Percentiles rank a stretch among this genome's conserved stretches.
These are phyloP conservation scores for Marasmius oreades DNA, from an alignment of 1,284 basidiomycete genomes.

Conservation along the genomic window DNA sequence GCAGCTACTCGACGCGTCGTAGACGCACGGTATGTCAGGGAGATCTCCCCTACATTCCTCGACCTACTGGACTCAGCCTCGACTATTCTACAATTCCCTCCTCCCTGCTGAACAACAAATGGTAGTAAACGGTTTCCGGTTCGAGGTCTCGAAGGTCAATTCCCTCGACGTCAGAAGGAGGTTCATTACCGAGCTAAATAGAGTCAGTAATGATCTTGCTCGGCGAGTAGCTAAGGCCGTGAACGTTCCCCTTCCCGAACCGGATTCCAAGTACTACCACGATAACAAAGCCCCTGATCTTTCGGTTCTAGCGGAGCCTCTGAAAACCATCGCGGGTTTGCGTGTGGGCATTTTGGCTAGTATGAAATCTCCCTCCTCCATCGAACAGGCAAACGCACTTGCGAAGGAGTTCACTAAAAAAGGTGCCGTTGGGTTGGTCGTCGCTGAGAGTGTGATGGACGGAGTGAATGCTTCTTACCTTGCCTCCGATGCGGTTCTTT, in stretches of 20 bases:
- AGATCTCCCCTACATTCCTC: constrained; percentile 3
- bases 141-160: neutral
- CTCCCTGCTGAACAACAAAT: constrained; percentile 6
- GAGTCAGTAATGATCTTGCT: constrained; percentile 2
- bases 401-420: neutral
- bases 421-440: constrained; percentile 1
- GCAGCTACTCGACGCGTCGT: constrained; percentile 2
- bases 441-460: constrained; percentile 2
- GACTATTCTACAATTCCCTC: constrained; percentile 7
- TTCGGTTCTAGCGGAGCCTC: constrained; percentile 3
- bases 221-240: constrained; percentile 2
- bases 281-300: constrained; percentile 2
- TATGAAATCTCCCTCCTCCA: neutral
- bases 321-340: constrained; percentile 5
- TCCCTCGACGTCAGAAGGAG: neutral
- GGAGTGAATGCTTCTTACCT: constrained; percentile 5
- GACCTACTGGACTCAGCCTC: constrained; percentile 6
- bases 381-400: neutral
- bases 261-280: constrained; percentile 6
- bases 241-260: neutral
- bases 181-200: constrained; percentile 6
- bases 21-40: constrained; percentile 5
- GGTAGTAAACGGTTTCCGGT: constrained; percentile 7
- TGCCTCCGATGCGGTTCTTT: constrained; percentile 3
- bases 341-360: constrained; percentile 7